Evolutionary conservation across 2,329 filamentous ascomycete genomes (phyloP).

Genomic region (Phaeosphaeriaceae sp.): DNA sequence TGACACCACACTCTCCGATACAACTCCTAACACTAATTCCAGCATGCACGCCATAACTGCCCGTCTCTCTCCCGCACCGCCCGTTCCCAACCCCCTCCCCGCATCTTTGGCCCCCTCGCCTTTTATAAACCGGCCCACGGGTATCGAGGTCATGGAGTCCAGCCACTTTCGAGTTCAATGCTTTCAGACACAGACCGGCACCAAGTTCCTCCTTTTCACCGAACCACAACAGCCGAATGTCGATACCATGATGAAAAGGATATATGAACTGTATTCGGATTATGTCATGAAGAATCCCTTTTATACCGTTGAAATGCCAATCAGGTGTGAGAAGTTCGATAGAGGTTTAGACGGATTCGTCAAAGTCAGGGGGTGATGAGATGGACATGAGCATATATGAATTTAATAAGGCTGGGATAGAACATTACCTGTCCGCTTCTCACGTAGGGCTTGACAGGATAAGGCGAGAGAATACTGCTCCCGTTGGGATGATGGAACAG

Average conservation of each 20-base stretch:
- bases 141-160: constrained; percentile 90
- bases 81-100: constrained; percentile 29
- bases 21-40: constrained; percentile 4
- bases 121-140: constrained; percentile 62
- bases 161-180: constrained; percentile 95
- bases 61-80: constrained; percentile 46
- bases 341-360: constrained; percentile 82
- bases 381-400: background rate
- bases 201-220: constrained; percentile 94
- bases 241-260: constrained; percentile 79
- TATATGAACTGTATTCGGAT: constrained; percentile 95
- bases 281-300: constrained; percentile 99
- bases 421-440: no score
- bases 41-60: constrained; percentile 69
- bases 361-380: constrained; percentile 54
- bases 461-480: no score
- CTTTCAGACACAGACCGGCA: constrained; percentile 92
- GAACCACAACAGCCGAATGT: constrained; percentile 87
- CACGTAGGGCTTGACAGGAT: no score
- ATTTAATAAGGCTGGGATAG: background rate
- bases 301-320: constrained; percentile 96
- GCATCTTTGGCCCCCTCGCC: constrained; percentile 28
- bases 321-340: constrained; percentile 95
- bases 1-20: constrained; percentile 1
- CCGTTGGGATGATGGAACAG: no score